These are phyloP conservation scores for Yamadazyma dendronema DNA, from an alignment of 1,139 yeast species.

Conservation along the genomic window DNA sequence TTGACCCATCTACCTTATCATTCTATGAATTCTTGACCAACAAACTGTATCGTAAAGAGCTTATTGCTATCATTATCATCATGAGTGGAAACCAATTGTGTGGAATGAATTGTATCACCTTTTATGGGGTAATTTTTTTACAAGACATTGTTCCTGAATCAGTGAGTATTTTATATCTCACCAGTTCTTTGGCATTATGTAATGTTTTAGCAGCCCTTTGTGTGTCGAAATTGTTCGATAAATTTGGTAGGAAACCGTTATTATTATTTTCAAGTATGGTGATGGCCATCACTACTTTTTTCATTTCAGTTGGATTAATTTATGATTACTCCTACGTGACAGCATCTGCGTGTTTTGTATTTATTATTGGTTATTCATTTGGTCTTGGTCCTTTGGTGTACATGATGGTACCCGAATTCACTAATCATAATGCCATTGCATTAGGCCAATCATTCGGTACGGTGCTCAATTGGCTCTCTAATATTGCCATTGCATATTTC, in stretches of 20 bases:
- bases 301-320: conserved; percentile 64
- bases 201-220: conserved; percentile 29
- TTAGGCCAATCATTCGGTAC: conserved; percentile 88
- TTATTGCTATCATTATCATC: conserved; percentile 29
- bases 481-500: conserved; percentile 69
- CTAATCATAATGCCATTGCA: conserved; percentile 69
- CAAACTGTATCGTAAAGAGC: conserved; percentile 23
- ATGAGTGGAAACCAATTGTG: conserved; percentile 42
- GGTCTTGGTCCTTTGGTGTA: conserved; percentile 94
- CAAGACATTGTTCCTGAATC: conserved; percentile 23
- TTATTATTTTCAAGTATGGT: conserved; percentile 56
- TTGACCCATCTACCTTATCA: conserved; percentile 28
- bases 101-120: conserved; percentile 43
- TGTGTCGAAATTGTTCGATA: conserved; percentile 38
- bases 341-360: conserved; percentile 59
- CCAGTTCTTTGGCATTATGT: conserved; percentile 31
- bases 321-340: conserved; percentile 45
- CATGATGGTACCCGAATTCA: conserved; percentile 75
- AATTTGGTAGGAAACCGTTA: conserved; percentile 69
- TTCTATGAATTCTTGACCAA: conserved; percentile 23
- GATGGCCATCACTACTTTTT: conserved; percentile 61
- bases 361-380: conserved; percentile 76
- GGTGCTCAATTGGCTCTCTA: conserved; percentile 80
- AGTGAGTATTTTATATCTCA: conserved; percentile 26
- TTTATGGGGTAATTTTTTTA: conserved; percentile 38